phyloP scores from a whole-genome alignment of 2,329 filamentous ascomycete species.

The Fusarium veterinarium region DNA sequence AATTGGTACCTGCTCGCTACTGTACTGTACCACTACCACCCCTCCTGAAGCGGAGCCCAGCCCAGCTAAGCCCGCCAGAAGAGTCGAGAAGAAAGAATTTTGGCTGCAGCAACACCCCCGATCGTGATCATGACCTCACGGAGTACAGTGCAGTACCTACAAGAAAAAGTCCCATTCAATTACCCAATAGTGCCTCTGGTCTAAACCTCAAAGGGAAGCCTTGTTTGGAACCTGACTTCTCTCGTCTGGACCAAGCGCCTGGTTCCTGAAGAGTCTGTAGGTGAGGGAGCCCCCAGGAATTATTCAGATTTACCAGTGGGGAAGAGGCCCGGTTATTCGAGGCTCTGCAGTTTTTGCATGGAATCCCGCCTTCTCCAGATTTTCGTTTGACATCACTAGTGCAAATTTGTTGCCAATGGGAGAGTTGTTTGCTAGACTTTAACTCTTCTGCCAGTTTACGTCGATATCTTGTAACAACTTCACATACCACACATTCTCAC shows the following conservation, averaged over 20 bases:
- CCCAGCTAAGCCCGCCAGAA: constrained; percentile 42
- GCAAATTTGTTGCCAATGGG: constrained; percentile 22
- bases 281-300: constrained; percentile 9
- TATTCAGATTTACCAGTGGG: constrained; percentile 32
- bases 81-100: constrained; percentile 42
- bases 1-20: constrained; percentile 13
- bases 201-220: constrained; percentile 48
- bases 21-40: constrained; percentile 32
- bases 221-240: constrained; percentile 17
- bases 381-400: constrained; percentile 41
- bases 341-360: constrained; percentile 46
- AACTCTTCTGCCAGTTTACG: constrained; percentile 9
- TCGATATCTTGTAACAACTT: constrained; percentile 3
- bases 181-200: constrained; percentile 48
- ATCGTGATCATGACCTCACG: constrained; percentile 51
- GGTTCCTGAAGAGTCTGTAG: constrained; percentile 44
- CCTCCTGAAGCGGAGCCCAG: constrained; percentile 31
- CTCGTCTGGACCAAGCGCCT: constrained; percentile 42
- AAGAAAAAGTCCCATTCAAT: constrained; percentile 44
- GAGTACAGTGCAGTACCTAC: constrained; percentile 17
- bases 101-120: constrained; percentile 28
- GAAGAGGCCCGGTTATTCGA: constrained; percentile 50
- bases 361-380: constrained; percentile 34
- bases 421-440: constrained; percentile 18
- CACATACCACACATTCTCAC: no score